Evolutionary conservation across 2,329 filamentous ascomycete genomes (phyloP), one percentile per base, ranked within the genome.

Genomic region (Cercospora sp.): DNA sequence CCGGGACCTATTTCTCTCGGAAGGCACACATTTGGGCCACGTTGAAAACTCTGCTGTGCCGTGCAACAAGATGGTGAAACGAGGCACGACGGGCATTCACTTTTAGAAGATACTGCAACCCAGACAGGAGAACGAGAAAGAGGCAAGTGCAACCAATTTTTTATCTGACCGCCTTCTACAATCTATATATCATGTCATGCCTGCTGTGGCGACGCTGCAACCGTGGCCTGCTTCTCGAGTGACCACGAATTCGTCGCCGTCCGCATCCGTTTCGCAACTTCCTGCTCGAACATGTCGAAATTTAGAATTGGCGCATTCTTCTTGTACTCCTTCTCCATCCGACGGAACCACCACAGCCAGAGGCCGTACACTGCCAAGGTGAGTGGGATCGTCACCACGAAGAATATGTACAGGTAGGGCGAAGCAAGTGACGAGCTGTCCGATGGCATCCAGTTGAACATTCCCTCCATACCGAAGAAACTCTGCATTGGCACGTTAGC

Each of bases 391-490:
- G 77, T 78, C 21, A 77, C 71, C 45, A 73, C 77, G 62, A 78
- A 78, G 68, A 74, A 78, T 10, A 78, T 68, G 55, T 73, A 78
- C 1, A 77, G 26, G 61, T 75, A 76, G 2, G 75, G 75, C 37
- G 77, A 78, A 3, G 74, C 75, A 18, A 78, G 69, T 3, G 60
- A 64, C 28, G 74, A 67, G 18, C 71, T 72, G 51, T 66, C 59
- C 12, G 57, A 40, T 3, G 71, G 68, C 7, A 68, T 69, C 70
- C 72, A 75, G 51, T 74, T 75, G 67, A 75, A 74, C 73, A 77
- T 76, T 12, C 71, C 71, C 63, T 75, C 71, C 75, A 78, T 78
- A 66, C 73, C 71, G 67, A 78, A 78, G 69, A 78, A 76, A 5
- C 74, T 75, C 74, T 77, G 59, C 8, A 40, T 28, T n/a, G 16